Percentiles rank a stretch among this genome's conserved stretches.
Conservation (phyloP, 805 yeast species). For the Teunomyces gatunensis region DNA sequence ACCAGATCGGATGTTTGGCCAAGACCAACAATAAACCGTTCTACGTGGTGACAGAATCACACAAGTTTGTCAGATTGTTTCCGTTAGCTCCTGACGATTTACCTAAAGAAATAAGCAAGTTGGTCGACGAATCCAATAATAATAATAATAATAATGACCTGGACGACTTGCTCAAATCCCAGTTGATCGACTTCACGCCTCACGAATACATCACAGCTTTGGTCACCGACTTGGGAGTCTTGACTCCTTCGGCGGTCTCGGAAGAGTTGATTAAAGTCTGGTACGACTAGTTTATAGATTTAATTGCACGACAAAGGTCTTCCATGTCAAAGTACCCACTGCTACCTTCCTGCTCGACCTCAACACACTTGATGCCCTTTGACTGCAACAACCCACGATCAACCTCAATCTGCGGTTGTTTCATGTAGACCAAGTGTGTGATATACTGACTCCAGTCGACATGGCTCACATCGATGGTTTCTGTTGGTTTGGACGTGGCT, state of each 20-base stretch:
- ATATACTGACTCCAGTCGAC: constrained; percentile 47
- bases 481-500: constrained; percentile 15
- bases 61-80: constrained; percentile 93
- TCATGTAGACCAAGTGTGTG: constrained; percentile 61
- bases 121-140: constrained; percentile 19
- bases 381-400: constrained; percentile 38
- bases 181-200: constrained; percentile 84
- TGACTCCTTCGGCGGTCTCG: constrained; percentile 97
- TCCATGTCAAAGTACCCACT: constrained; percentile 38
- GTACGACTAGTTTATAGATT: constrained; percentile 63
- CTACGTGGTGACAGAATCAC: constrained; percentile 91
- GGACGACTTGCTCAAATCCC: constrained; percentile 26
- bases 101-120: constrained; percentile 45
- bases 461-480: constrained; percentile 3
- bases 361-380: constrained; percentile 47
- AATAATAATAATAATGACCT: constrained; percentile 9
- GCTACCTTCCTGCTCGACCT: constrained; percentile 27
- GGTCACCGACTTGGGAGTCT: constrained; percentile 92
- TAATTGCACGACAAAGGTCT: constrained; percentile 21
- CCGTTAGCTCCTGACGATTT: constrained; percentile 92
- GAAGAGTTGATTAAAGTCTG: constrained; percentile 97
- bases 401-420: constrained; percentile 49
- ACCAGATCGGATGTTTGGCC: constrained; percentile 91
- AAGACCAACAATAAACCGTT: constrained; percentile 88
- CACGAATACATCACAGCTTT: constrained; percentile 94